Evolutionary conservation across 1,284 basidiomycete species (phyloP), one percentile per base, ranked within the genome.

Genomic region (Sparassis latifolia): DNA sequence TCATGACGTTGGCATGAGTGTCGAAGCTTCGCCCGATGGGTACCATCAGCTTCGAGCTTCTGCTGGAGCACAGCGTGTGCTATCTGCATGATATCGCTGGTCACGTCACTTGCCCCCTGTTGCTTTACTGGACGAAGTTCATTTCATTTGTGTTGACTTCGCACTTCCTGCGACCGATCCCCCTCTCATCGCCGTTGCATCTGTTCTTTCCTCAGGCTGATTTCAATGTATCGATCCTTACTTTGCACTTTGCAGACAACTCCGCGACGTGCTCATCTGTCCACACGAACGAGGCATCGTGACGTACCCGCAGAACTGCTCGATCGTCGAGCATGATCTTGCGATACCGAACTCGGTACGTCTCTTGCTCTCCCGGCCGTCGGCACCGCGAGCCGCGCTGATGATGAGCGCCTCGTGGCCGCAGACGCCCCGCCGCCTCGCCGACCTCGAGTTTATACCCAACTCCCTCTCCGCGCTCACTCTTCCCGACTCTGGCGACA

Each of bases 261-360:
- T 89, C 33, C 75, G 87, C 48, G 86, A 89, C 66, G 77, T 89
- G 49, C 67, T 89, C 45, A 79, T 86, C 49, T 90, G 87, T 61
- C 88, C 87, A 0, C 74, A 78, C 31, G 78, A 84, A 58, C 69
- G 72, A 10, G 86, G 86, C 0, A 63, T 86, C 1, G 77, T 89
- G 39, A 83, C 83, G 64, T 90, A 87, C 61, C 72, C 86, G 1
- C 76, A 78, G 32, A 60, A 67, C 5, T 58, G 67, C 33, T 70
- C 73, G n/a, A 83, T 90, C 51, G 68, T 84, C 32, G 85, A 89
- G 60, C 83, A 86, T 50, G 77, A 89, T 62, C 61, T 89, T 10
- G 65, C 74, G 32, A 63, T 66, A 29, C 75, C 78, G 2, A 65
- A 73, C 54, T 61, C 71, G 32, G 85, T 87, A 59, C 57, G 82